phyloP scores from a whole-genome alignment of 148 eudicot species.

The Amaranthus hypochondriacus region DNA sequence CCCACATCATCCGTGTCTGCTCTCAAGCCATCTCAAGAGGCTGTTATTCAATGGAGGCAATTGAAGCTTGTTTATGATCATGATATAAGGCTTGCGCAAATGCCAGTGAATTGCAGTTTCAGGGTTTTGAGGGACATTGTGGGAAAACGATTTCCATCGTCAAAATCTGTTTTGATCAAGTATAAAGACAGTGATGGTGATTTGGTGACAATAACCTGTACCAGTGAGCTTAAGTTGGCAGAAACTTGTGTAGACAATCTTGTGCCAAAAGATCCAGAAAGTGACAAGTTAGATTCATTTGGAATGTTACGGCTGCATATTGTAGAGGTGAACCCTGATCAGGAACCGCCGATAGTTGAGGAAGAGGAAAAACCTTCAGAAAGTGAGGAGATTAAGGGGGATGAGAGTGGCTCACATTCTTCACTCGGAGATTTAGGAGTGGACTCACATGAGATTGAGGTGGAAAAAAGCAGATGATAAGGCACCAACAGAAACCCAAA shows the following conservation, averaged over 20 bases:
- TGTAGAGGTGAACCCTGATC: slow-evolving; percentile 85
- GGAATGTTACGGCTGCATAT: slow-evolving; percentile 79
- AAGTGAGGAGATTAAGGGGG: slow-evolving; percentile 45
- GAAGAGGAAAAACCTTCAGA: slow-evolving; percentile 60
- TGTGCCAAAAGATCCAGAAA: slow-evolving; percentile 50
- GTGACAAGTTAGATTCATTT: slow-evolving; percentile 41
- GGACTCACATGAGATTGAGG: slow-evolving; percentile 50
- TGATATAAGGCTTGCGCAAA: slow-evolving; percentile 85
- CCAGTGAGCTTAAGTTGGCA: slow-evolving; percentile 71
- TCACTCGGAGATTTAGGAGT: slow-evolving; percentile 48
- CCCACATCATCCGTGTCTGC: slow-evolving; percentile 20
- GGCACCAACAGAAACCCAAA: slow-evolving; percentile 30
- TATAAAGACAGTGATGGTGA: slow-evolving; percentile 83
- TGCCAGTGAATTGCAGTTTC: slow-evolving; percentile 77
- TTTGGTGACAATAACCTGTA: slow-evolving; percentile 81
- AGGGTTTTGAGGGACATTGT: slow-evolving; percentile 72
- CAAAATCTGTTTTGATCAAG: slow-evolving; percentile 76
- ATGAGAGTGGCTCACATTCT: slow-evolving; percentile 59
- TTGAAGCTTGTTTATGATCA: slow-evolving; percentile 92
- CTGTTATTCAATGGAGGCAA: slow-evolving; percentile 47
- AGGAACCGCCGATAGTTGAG: slow-evolving; percentile 71
- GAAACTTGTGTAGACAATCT: slow-evolving; percentile 62
- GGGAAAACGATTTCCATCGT: slow-evolving; percentile 61
- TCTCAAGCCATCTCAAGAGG: slow-evolving; percentile 23
- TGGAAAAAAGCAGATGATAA: slow-evolving; percentile 42